Base-by-base conservation (phyloP, 2,329 filamentous ascomycete species). In the Basipetospora chlamydospora region DNA sequence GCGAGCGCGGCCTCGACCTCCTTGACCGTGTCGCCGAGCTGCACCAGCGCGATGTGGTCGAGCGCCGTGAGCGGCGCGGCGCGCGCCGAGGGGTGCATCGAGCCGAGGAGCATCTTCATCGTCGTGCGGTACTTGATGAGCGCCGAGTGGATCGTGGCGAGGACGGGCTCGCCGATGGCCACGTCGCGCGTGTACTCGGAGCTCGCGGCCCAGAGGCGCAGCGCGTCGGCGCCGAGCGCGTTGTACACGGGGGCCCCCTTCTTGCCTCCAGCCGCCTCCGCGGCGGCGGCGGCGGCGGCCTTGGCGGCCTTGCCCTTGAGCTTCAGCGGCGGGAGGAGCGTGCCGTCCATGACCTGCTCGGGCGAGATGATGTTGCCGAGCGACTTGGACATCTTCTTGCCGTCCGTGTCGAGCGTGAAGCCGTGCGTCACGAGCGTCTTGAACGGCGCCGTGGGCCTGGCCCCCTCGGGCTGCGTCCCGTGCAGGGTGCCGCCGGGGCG, bases 301-400 rank as follows among this genome's bases (percentile, higher is more conserved):
- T 35, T 35, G 50, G 26, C 26, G 17, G 37, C 37, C 45, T 78
- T 78, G 31, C 61, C 61, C 49, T 74, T 78, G 29, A 58, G 58
- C 51, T 80, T 82, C 26, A 78, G 51, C 1, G 78, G 75, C 5
- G 81, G 80, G 11, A 92, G 59, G 9, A 94, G 63, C 3, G 77
- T 75, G 6, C 88, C 88, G 36, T 84, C 73, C 64, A 95, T 90
- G 45, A 98, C 86, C 43, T 94, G 67, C 6, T 72, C 64, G 0
- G 88, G 87, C 0, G 74, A 69, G 39, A 96, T 76, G 20, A 82
- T 78, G 50, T 98, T 98, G 12, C 90, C 90, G 2, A 95, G 61
- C 0, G 86, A 95, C 57, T 98, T 98, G 53, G 87, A 95, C 90
- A 98, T 98, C 57, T 98, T 98, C 52, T 83, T 85, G n/a, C 87